Conservation (phyloP, 495 filamentous ascomycete species). For the Talaromyces nanjingensis region DNA sequence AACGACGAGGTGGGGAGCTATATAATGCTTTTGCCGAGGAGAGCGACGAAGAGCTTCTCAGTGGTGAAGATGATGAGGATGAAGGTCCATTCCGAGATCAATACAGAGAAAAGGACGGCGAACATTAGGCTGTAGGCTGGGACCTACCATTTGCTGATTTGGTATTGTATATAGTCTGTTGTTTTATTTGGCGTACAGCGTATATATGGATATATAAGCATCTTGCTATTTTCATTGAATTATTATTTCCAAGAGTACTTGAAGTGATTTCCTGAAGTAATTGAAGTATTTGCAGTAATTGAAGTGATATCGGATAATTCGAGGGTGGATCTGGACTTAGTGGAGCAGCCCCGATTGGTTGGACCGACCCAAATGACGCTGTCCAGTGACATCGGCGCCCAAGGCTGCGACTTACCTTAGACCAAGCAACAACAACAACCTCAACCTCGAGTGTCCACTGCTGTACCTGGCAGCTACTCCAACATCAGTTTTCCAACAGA, state of each 20-base stretch:
- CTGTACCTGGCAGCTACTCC: too few relatives aligned
- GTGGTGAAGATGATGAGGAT: constrained; percentile 49
- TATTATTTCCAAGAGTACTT: too few relatives aligned
- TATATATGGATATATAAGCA: background rate
- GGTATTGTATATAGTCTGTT: background rate
- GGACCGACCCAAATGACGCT: background rate
- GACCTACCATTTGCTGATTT: background rate
- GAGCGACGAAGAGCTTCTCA: constrained; percentile 63
- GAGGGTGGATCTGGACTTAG: background rate
- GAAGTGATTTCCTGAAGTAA: background rate
- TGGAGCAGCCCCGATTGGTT: background rate
- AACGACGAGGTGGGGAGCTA: constrained; percentile 68
- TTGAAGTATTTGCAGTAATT: background rate
- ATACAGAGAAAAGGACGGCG: background rate
- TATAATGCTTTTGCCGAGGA: constrained; percentile 91
- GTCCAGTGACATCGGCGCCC: background rate
- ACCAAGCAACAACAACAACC: background rate
- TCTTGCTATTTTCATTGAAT: background rate
- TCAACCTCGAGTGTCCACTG: too few relatives aligned
- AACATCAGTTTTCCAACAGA: background rate
- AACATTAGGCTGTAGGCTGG: background rate
- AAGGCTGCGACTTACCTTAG: background rate
- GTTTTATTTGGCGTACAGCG: background rate
- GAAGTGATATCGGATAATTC: background rate
- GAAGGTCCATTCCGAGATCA: constrained; percentile 32